Evolutionary conservation across 2,329 filamentous ascomycete genomes (phyloP).

Genomic region (Calonectria multiphialidica): DNA sequence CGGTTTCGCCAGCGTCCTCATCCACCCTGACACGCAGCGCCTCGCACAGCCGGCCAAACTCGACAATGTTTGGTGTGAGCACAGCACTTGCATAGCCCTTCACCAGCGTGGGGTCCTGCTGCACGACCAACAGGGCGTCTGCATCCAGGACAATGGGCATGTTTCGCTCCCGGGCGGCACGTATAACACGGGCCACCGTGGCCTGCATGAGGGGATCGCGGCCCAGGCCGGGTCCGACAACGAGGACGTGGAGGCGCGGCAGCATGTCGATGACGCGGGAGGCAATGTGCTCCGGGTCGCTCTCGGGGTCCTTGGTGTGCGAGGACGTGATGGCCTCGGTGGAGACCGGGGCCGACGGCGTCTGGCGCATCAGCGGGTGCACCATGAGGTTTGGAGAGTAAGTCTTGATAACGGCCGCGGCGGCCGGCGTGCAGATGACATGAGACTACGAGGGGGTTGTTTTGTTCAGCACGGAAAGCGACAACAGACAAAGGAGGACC

Average conservation of each 20-base stretch:
- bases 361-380: slow-evolving; percentile 92
- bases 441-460: slow-evolving; percentile 84
- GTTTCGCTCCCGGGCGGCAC: slow-evolving; percentile 76
- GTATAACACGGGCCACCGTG: slow-evolving; percentile 83
- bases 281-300: slow-evolving; percentile 71
- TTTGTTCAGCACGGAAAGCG: slow-evolving; percentile 13
- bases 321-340: slow-evolving; percentile 51
- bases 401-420: slow-evolving; percentile 91
- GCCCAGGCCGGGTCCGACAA: slow-evolving; percentile 92
- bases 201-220: slow-evolving; percentile 92
- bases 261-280: slow-evolving; percentile 82
- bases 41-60: slow-evolving; percentile 87
- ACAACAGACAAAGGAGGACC: no score
- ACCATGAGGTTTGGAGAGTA: slow-evolving; percentile 99
- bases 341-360: slow-evolving; percentile 56
- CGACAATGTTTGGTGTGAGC: slow-evolving; percentile 93
- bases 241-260: slow-evolving; percentile 88
- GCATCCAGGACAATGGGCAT: slow-evolving; percentile 93
- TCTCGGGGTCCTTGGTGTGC: slow-evolving; percentile 55
- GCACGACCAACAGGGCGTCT: slow-evolving; percentile 85
- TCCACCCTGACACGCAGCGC: slow-evolving; percentile 74
- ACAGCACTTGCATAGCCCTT: slow-evolving; percentile 86
- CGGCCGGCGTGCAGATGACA: slow-evolving; percentile 93
- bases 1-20: slow-evolving; percentile 50
- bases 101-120: slow-evolving; percentile 80